A percentile compares a stretch with the other conserved stretches of the same genome.
phyloP scores from a whole-genome alignment of 257 asterid species.

The Paraleonurus japonicus region DNA sequence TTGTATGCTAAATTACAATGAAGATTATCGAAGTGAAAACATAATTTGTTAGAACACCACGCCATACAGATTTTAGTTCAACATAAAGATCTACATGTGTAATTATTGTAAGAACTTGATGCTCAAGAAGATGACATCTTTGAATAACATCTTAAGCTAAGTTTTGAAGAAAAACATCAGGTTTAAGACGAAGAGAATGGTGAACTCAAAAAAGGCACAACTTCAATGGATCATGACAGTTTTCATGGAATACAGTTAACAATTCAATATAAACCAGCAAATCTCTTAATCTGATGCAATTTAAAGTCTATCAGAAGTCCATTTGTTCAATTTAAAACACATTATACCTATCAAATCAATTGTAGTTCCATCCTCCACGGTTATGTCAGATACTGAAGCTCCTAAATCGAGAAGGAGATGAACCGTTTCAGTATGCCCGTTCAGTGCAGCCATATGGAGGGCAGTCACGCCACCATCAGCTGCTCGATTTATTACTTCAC shows the following conservation, averaged over 20 bases:
- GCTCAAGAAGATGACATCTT: no score
- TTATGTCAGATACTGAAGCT: conserved; percentile 58
- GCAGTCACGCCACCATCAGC: conserved; percentile 94
- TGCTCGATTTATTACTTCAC: conserved; percentile 61
- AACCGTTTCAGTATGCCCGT: conserved; percentile 74
- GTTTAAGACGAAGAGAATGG: not conserved
- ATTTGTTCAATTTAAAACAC: not conserved
- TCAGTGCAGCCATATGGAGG: conserved; percentile 89
- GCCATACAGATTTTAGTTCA: no score
- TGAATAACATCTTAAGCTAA: not conserved
- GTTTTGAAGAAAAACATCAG: not conserved
- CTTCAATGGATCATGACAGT: not conserved
- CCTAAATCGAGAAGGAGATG: conserved; percentile 81
- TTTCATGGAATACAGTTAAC: not conserved
- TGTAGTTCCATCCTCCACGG: conserved; percentile 80
- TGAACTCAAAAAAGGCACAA: not conserved
- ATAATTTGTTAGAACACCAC: no score
- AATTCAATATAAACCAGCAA: not conserved
- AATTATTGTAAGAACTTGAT: no score
- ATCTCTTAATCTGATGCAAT: not conserved
- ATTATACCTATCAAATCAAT: conserved; percentile 74
- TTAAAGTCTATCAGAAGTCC: not conserved
- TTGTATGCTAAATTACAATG: not conserved
- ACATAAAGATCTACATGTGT: no score
- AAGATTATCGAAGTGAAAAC: not conserved